A percentile compares a stretch with the other conserved stretches of the same genome.
Conservation (phyloP, 2,329 filamentous ascomycete genomes). For the Thelonectria blattea region DNA sequence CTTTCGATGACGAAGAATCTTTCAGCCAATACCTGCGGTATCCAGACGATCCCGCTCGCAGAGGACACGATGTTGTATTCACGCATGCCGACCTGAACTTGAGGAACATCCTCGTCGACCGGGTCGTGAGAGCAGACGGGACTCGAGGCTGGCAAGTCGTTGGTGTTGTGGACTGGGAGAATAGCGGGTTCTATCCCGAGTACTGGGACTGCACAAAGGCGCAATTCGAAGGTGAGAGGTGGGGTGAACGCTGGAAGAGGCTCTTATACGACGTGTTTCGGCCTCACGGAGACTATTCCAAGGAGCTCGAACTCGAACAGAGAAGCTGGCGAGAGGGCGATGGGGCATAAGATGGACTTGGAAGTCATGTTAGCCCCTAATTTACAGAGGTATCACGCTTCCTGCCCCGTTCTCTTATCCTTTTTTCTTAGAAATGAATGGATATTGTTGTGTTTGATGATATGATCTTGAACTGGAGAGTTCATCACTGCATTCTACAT, state of each 20-base stretch:
- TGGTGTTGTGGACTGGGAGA: constrained; percentile 11
- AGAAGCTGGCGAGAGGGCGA: constrained; percentile 3
- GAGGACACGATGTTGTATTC: constrained; percentile 40
- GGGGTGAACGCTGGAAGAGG: not conserved
- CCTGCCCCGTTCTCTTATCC: no score
- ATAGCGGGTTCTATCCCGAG: constrained; percentile 2
- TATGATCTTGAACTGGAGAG: no score
- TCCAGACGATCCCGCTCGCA: constrained; percentile 39
- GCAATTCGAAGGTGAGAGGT: not conserved
- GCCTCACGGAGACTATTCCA: not conserved
- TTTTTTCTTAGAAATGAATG: no score
- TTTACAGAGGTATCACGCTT: no score
- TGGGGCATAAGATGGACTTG: not conserved
- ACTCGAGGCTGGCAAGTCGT: constrained; percentile 6
- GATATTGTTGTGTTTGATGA: no score
- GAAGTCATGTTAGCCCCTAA: no score
- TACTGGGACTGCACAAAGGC: constrained; percentile 12
- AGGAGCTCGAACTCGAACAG: constrained; percentile 1
- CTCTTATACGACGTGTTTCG: not conserved
- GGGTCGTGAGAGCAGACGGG: not conserved
- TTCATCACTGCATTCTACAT: no score
- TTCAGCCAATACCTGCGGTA: constrained; percentile 42
- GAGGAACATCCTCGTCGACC: constrained; percentile 42
- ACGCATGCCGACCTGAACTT: constrained; percentile 44
- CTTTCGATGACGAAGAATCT: constrained; percentile 39